Percentiles rank a stretch among this genome's conserved stretches.
Evolutionary conservation across 2,329 filamentous ascomycete species (phyloP).

Genomic region (Cercospora zeina): DNA sequence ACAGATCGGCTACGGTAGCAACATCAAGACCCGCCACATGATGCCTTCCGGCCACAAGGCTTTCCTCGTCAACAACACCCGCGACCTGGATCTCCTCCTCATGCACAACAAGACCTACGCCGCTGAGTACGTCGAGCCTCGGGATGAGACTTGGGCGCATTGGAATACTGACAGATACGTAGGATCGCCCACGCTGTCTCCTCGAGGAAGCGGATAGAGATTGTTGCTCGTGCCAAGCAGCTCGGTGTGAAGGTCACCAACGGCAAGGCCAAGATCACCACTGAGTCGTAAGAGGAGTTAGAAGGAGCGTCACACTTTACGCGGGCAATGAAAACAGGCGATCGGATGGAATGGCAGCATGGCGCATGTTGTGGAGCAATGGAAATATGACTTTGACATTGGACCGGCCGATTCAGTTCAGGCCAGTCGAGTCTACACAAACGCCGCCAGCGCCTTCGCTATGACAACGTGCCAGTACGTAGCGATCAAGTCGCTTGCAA

Average conservation of each 20-base stretch:
- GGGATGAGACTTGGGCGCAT: background rate
- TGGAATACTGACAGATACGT: slow-evolving; percentile 42
- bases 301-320: slow-evolving; percentile 14
- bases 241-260: slow-evolving; percentile 99
- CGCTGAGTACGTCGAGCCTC: slow-evolving; percentile 75
- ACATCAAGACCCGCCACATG: slow-evolving; percentile 99
- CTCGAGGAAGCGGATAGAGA: slow-evolving; percentile 97
- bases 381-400: slow-evolving; percentile 14
- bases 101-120: slow-evolving; percentile 99
- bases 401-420: slow-evolving; percentile 17
- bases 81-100: slow-evolving; percentile 93
- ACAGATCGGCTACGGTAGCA: slow-evolving; percentile 97
- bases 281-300: slow-evolving; percentile 63
- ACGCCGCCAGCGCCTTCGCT: slow-evolving; percentile 39
- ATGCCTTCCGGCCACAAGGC: slow-evolving; percentile 99
- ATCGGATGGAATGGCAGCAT: slow-evolving; percentile 20
- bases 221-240: slow-evolving; percentile 95
- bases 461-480: slow-evolving; percentile 31
- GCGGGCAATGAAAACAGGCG: slow-evolving; percentile 23
- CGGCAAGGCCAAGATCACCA: slow-evolving; percentile 97
- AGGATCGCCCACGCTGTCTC: slow-evolving; percentile 99
- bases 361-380: slow-evolving; percentile 18
- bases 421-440: slow-evolving; percentile 23
- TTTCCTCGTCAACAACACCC: slow-evolving; percentile 96
- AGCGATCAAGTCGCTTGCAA: slow-evolving; percentile 30